Conservation (phyloP, 176 grass and related monocot genomes). For the Aegilops longissima region DNA sequence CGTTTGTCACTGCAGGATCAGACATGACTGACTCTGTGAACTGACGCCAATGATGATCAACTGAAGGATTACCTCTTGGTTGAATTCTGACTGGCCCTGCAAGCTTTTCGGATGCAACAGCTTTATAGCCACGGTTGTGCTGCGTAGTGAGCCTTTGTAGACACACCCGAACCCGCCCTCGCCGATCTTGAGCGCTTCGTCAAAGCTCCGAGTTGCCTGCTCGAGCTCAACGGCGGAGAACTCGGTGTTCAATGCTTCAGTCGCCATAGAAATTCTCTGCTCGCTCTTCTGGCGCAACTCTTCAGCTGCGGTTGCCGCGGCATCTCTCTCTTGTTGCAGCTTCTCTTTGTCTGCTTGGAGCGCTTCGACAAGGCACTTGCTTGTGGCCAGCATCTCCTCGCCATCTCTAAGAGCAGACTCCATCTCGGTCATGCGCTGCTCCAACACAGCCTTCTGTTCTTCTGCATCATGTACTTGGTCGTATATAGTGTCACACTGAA, state of each 20-base stretch:
- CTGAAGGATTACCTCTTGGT: constrained; percentile 49
- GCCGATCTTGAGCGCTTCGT: constrained; percentile 47
- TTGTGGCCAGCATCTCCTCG: constrained; percentile 36
- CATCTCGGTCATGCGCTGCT: constrained; percentile 37
- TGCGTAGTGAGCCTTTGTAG: constrained; percentile 51
- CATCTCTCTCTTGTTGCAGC: constrained; percentile 45
- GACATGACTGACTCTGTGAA: not conserved
- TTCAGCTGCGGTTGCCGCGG: constrained; percentile 31
- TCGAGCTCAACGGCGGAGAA: constrained; percentile 51
- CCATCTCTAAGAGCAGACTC: constrained; percentile 28
- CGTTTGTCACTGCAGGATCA: not conserved
- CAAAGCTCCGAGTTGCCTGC: constrained; percentile 48
- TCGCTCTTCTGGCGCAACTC: constrained; percentile 28
- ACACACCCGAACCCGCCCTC: constrained; percentile 58
- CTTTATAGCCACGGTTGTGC: constrained; percentile 59
- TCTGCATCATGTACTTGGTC: not conserved
- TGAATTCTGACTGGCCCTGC: constrained; percentile 53
- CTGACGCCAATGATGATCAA: not conserved
- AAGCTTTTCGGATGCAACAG: constrained; percentile 36
- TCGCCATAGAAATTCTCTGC: not conserved
- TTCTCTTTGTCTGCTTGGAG: constrained; percentile 38
- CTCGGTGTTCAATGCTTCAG: constrained; percentile 36
- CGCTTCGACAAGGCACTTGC: constrained; percentile 16
- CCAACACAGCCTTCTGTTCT: constrained; percentile 10
- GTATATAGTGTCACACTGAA: constrained; percentile 10